Base-by-base conservation (phyloP, 345 rosid species). In the Isatis tinctoria region DNA sequence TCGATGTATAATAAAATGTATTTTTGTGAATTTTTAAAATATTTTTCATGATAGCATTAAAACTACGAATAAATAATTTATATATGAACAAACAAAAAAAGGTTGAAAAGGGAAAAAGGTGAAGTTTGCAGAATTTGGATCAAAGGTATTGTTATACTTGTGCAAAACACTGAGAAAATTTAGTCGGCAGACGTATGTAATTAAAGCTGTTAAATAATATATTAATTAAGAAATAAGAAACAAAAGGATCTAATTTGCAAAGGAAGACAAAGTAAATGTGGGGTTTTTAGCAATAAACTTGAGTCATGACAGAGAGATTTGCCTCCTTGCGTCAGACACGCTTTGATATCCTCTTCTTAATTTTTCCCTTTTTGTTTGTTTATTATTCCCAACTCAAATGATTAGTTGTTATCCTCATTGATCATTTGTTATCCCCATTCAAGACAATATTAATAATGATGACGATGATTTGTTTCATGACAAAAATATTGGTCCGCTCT, bases 311-410 rank as follows among this genome's bases (percentile, higher is more conserved):
- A 76, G 75, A 69, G 65, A 54, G 65, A 76, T 69, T 76, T 76
- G 79, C 75, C 70, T 76, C 75, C 75, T 69, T 4, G 70, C 75
- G 60, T 69, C 79, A 75, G 79, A 75, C 79, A 75, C 70, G 74
- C 79, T 69, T 76, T 62, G 17, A 69, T 62, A 69, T 69, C 4
- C 11, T 51, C 57, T 61, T 60, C 69, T 43, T 74, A 47, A 40
- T 75, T 40, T 48, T 49, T 27, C 20, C 17, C 13, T 59, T 49
- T 67, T 14, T 40, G 56, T 51, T 60, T 75, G 45, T 68, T 75
- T 68, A 65, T 45, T 56, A 60, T 60, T 60, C 45, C 28, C 69
- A 41, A 68, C 60, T 74, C 78, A 74, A 74, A 74, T 67, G 78
- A 74, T 74, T 67, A 67, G 72, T 52, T 67, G 72, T 67, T 67